Base-by-base conservation (phyloP, 805 yeast species). In the Candida maltosa region DNA sequence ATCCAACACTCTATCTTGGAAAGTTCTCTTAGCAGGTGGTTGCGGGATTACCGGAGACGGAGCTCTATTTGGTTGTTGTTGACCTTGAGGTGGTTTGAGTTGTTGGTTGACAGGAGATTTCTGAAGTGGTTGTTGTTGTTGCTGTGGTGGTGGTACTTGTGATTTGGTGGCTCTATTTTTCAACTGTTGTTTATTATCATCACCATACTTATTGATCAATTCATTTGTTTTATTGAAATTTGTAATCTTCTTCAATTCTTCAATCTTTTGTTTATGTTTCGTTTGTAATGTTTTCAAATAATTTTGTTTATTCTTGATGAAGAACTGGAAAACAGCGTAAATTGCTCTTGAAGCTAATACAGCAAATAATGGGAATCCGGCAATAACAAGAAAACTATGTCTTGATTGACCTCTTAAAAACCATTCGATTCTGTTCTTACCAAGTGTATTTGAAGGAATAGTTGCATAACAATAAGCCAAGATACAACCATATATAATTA, bases 171-270 rank as follows among this genome's bases (percentile, higher is more conserved):
- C n/a, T n/a, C n/a, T n/a, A n/a, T n/a, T n/a, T n/a, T n/a, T n/a
- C n/a, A n/a, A n/a, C n/a, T n/a, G n/a, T 22, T 14, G 26, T 31
- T 19, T 17, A 15, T 35, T 36, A 15, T 36, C 22, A 16, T 43
- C 43, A 20, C 50, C 68, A 33, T 55, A 88, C 48, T 88, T 70
- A 34, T 72, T 75, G 29, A 89, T 61, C 30, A 89, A 67, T n/a
- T 83, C 78, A 56, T 78, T 80, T 1, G 96, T 85, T 10, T 80
- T 71, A 48, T 83, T 75, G 56, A 78, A 91, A 45, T 85, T 83
- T 11, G 95, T 84, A 49, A 76, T 70, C 38, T 73, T 66, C 57
- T 85, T 85, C 57, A 84, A 64, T 41, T 79, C 84, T 16, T 80
- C 83, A 32, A 84, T 69, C 51, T 79, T 78, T 17, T 58, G 57